These are phyloP conservation scores for Pseudocercospora pini-densiflorae DNA, from an alignment of 2,329 filamentous ascomycete species.

Conservation along the genomic window DNA sequence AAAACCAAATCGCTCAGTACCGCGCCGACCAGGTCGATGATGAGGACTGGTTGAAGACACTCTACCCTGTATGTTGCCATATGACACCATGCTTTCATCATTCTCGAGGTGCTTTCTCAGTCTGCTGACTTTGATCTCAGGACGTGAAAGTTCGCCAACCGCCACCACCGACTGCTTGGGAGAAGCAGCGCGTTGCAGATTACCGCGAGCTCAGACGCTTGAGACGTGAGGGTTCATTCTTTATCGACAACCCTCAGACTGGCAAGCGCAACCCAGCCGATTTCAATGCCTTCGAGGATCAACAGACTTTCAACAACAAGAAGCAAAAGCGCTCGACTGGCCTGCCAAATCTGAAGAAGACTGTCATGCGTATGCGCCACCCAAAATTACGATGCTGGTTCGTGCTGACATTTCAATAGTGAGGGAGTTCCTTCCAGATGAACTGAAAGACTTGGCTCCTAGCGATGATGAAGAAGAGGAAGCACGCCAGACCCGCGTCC, in stretches of 20 bases:
- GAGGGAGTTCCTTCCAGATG: slow-evolving; percentile 50
- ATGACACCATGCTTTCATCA: neutral
- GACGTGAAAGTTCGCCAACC: slow-evolving; percentile 16
- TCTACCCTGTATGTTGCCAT: slow-evolving; percentile 27
- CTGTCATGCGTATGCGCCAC: slow-evolving; percentile 23
- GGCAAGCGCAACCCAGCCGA: slow-evolving; percentile 57
- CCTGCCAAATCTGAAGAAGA: slow-evolving; percentile 56
- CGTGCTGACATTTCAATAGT: neutral
- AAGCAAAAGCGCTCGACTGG: slow-evolving; percentile 40
- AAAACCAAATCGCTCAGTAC: slow-evolving; percentile 26
- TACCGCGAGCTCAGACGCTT: slow-evolving; percentile 21
- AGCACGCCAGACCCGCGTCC: slow-evolving; percentile 12
- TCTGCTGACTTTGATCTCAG: slow-evolving; percentile 9
- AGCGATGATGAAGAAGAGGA: slow-evolving; percentile 25
- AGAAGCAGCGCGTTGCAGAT: slow-evolving; percentile 20
- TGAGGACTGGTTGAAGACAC: slow-evolving; percentile 25
- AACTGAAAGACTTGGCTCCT: slow-evolving; percentile 51
- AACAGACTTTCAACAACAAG: slow-evolving; percentile 48
- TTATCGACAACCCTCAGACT: slow-evolving; percentile 31
- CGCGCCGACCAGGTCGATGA: slow-evolving; percentile 21
- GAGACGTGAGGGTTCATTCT: slow-evolving; percentile 29
- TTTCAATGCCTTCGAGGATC: slow-evolving; percentile 60
- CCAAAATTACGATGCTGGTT: neutral
- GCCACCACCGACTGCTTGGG: slow-evolving; percentile 20
- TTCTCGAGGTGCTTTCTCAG: neutral